Evolutionary conservation across 1,284 basidiomycete genomes (phyloP).

Genomic region (Tilletia horrida): DNA sequence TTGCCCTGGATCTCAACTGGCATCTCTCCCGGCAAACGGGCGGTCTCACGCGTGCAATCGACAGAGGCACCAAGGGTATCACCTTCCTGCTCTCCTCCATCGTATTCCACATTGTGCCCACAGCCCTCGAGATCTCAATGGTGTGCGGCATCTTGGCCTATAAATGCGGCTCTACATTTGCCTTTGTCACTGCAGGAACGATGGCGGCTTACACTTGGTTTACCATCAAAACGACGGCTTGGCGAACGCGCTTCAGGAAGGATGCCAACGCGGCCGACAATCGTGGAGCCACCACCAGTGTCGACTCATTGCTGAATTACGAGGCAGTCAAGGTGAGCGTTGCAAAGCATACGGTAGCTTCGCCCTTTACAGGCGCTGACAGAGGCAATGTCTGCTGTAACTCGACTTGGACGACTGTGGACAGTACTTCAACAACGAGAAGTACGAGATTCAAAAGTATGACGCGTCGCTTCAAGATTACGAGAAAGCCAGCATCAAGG

Average conservation of each 20-base stretch:
- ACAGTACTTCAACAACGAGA: constrained; percentile 96
- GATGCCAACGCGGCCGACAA: constrained; percentile 96
- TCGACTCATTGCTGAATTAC: constrained; percentile 94
- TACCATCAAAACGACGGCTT: constrained; percentile 89
- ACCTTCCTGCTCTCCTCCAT: constrained; percentile 90
- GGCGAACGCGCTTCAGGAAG: constrained; percentile 92
- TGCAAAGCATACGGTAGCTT: background rate
- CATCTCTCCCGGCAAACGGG: constrained; percentile 92
- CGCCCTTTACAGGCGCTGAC: background rate
- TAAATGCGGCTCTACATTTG: constrained; percentile 96
- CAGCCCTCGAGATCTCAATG: constrained; percentile 90
- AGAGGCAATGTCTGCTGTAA: too few relatives aligned
- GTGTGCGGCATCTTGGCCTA: constrained; percentile 96
- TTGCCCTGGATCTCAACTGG: constrained; percentile 86
- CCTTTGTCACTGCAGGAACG: constrained; percentile 78
- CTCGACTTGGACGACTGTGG: background rate
- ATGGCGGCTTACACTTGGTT: constrained; percentile 95
- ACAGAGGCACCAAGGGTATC: constrained; percentile 95
- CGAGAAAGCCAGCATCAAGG: constrained; percentile 87
- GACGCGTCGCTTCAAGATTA: constrained; percentile 83
- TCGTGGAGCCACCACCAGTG: constrained; percentile 85
- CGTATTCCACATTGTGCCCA: constrained; percentile 91
- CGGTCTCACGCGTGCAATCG: constrained; percentile 90
- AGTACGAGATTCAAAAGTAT: constrained; percentile 83
- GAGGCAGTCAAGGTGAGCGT: constrained; percentile 86